phyloP scores from a whole-genome alignment of 345 rosid species.

The Hibiscus syriacus region DNA sequence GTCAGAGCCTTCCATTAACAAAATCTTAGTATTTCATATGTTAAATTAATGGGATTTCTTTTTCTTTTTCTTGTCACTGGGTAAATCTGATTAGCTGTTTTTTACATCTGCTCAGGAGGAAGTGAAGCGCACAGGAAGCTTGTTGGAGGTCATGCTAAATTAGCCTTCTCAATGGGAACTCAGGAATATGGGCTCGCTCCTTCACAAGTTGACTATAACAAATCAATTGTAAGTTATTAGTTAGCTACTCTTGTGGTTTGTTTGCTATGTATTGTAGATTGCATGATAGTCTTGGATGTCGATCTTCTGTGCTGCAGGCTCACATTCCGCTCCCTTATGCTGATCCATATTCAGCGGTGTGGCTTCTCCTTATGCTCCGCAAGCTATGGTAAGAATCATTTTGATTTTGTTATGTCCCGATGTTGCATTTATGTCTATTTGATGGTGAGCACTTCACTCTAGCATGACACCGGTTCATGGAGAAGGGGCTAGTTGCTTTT shows the following conservation, averaged over 20 bases:
- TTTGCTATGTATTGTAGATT: not conserved
- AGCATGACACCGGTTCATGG: not conserved
- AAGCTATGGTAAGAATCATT: slow-evolving; percentile 35
- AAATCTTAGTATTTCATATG: not conserved
- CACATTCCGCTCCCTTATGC: slow-evolving; percentile 36
- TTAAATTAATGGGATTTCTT: not conserved
- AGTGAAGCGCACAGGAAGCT: slow-evolving; percentile 30
- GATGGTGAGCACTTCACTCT: not conserved
- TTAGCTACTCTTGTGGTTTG: slow-evolving; percentile 1
- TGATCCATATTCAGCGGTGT: slow-evolving; percentile 47
- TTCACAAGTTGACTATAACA: slow-evolving; percentile 37
- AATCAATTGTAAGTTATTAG: slow-evolving; percentile 26
- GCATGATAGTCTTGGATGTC: slow-evolving; percentile 13
- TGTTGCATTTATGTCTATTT: not conserved
- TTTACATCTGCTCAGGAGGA: slow-evolving; percentile 37
- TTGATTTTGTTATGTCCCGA: not conserved
- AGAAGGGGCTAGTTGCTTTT: not conserved
- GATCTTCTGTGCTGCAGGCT: slow-evolving; percentile 27
- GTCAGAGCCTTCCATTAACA: slow-evolving; percentile 1
- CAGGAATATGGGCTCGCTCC: slow-evolving; percentile 41
- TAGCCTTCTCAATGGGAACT: slow-evolving; percentile 31
- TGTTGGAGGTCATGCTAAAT: slow-evolving; percentile 27
- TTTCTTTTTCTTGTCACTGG: not conserved
- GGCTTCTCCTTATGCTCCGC: slow-evolving; percentile 40
- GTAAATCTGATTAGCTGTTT: slow-evolving; percentile 6